Evolutionary conservation across 2,329 filamentous ascomycete genomes (phyloP), one percentile per base, ranked within the genome.

Genomic region (Balansia obtecta): DNA sequence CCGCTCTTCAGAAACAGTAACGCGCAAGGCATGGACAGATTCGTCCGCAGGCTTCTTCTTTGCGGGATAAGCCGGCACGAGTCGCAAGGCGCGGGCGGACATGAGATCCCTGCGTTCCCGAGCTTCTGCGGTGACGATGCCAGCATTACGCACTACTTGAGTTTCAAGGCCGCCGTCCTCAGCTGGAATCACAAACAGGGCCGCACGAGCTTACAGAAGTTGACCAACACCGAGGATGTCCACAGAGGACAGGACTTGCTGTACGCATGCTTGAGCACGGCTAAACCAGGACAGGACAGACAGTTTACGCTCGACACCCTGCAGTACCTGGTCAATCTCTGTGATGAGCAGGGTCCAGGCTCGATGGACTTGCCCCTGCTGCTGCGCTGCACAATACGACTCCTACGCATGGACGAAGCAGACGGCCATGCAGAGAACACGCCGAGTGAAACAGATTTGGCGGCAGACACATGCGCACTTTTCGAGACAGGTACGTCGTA

Each of bases 231-330:
- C 73, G 0, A 62, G 69, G 1, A 72, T 75, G 20, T 37, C 76
- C 82, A 34, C 51, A 43, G 58, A 32, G 57, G 55, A 2, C 70
- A 72, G 18, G 79, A 80, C 13, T 77, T 88, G 42, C 71, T 96
- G 1, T 88, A 90, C 55, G 86, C 88, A 1, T 95, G 89, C 58
- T 79, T 88, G 20, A 69, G 88, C 30, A 88, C 94, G 63, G 85
- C 88, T 2, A 82, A 89, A 46, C 72, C 80, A 54, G 69, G 71
- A 1, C 79, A 81, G 0, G 78, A 88, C 53, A 81, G 76, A 47
- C 54, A 69, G 0, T 79, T 83, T 54, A 77, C 82, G 0, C 51
- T 69, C 22, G 55, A 58, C 12, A 67, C 67, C 8, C 59, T 72
- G 33, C 65, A 65, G 33, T 62, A 64, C 9, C 55, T 69, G 2